Percentiles rank a stretch among this genome's conserved stretches.
Conservation (phyloP, 2,329 filamentous ascomycete genomes). For the Simplicillium aogashimaense region DNA sequence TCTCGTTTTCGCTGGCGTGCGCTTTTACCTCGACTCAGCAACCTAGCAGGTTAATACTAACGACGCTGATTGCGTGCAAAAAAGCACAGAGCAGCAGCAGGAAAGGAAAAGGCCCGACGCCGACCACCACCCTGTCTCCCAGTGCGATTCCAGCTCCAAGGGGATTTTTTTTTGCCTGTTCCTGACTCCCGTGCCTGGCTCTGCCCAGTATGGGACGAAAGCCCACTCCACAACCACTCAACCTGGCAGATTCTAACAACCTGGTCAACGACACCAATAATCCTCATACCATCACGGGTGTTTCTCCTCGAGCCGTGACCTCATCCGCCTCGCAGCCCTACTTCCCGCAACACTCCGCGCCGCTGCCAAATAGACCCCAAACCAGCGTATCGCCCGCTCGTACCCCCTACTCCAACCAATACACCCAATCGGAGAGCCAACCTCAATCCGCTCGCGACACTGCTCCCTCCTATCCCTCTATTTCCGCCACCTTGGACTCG, state of each 20-base stretch:
- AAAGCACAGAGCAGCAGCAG: no score
- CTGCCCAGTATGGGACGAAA: slow-evolving; percentile 41
- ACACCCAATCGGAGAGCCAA: slow-evolving; percentile 13
- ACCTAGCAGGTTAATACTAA: no score
- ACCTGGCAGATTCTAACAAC: slow-evolving; percentile 32
- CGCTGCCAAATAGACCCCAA: background rate
- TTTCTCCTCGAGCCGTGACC: slow-evolving; percentile 5
- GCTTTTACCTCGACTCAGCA: no score
- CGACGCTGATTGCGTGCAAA: no score
- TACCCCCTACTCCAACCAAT: background rate
- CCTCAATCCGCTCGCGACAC: slow-evolving; percentile 15
- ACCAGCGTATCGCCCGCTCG: slow-evolving; percentile 5
- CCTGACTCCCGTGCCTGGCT: no score
- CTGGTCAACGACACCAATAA: slow-evolving; percentile 17
- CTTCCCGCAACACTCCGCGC: background rate
- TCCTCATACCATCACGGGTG: slow-evolving; percentile 12
- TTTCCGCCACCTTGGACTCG: slow-evolving; percentile 15
- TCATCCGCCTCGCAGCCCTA: slow-evolving; percentile 4
- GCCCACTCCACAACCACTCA: slow-evolving; percentile 47
- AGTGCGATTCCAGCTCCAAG: no score
- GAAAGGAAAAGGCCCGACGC: no score
- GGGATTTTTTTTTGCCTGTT: no score
- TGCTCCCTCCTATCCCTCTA: slow-evolving; percentile 13
- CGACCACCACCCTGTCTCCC: no score
- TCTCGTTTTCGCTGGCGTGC: no score